Base-by-base conservation (phyloP, 768 basidiomycete genomes). In the Gloeopeniophorella convolvens region DNA sequence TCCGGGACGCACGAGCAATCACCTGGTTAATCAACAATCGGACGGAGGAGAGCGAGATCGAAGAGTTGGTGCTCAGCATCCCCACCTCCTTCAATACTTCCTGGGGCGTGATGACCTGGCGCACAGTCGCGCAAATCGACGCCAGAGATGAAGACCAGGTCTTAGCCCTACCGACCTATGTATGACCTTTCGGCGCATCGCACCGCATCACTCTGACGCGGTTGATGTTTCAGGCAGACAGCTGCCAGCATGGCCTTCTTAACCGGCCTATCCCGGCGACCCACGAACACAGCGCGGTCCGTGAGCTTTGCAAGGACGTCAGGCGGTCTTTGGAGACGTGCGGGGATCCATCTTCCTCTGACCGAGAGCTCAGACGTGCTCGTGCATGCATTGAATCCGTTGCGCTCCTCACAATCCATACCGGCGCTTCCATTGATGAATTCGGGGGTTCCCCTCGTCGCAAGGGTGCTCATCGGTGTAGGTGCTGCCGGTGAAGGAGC, bases 301-400 rank as follows among this genome's bases (percentile, higher is more conserved):
- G 16, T 8, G 49, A 42, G n/a, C 45, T 55, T 11, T 46, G 54
- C 40, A 28, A 15, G 8, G 44, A 49, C 15, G 35, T 55, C 1
- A 7, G 18, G 2, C 35, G 31, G 5, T 30, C 51, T 27, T 35
- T 47, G 13, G 45, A 51, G 41, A 46, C 20, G 10, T 43, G 48
- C 33, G 35, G 40, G 18, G 26, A 55, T 12, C 33, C 24, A 7
- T n/a, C 32, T 0, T 30, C 46, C n/a, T 45, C 43, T 11, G 35
- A 28, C 42, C 5, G 41, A 34, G 0, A 23, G 30, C 4, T 50
- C 28, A 46, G 33, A 32, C 54, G 54, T 6, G 41, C 49, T 4
- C 49, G 54, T 27, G 49, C 49, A 23, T 55, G 54, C 31, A 26
- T 51, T 16, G 41, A 55, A 26, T 35, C 33, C 5, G 43, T 40